A percentile compares a stretch with the other conserved stretches of the same genome.
phyloP scores from a whole-genome alignment of 495 filamentous ascomycete genomes.

The Emericellopsis terricola region DNA sequence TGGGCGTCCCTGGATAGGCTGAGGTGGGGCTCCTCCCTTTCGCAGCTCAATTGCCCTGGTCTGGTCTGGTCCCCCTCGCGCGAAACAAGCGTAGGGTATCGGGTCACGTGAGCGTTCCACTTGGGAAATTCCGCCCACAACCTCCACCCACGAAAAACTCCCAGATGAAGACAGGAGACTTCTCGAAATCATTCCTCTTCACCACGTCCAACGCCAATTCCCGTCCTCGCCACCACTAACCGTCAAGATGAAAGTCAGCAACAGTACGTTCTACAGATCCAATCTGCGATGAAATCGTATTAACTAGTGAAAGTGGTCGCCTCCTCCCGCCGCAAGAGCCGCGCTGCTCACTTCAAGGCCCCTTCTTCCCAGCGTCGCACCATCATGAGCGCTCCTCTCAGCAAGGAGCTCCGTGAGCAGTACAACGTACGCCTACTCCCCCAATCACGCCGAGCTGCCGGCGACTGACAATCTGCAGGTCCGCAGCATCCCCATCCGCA shows the following conservation, averaged over 20 bases:
- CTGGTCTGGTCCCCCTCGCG: no score
- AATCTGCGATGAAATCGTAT: not conserved
- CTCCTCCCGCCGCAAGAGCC: slow-evolving; percentile 84
- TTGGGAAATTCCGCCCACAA: slow-evolving; percentile 1
- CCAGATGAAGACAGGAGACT: no score
- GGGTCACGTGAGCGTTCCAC: not conserved
- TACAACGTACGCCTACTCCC: slow-evolving; percentile 48
- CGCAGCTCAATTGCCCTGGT: not conserved
- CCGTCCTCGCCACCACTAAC: not conserved
- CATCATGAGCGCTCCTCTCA: slow-evolving; percentile 86
- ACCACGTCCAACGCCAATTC: slow-evolving; percentile 2
- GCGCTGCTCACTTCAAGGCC: slow-evolving; percentile 90
- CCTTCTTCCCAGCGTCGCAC: slow-evolving; percentile 79
- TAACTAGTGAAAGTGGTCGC: slow-evolving; percentile 16
- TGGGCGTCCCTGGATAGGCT: no score
- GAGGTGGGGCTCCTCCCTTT: no score
- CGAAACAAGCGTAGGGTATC: no score
- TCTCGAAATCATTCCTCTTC: not conserved
- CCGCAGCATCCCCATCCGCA: slow-evolving; percentile 92
- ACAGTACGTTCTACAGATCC: not conserved
- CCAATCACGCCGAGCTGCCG: slow-evolving; percentile 4
- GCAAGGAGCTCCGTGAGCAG: slow-evolving; percentile 91
- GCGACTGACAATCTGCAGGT: no score
- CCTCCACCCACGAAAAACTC: no score
- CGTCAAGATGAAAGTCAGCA: slow-evolving; percentile 2